Evolutionary conservation across 2,329 filamentous ascomycete genomes (phyloP), one percentile per base, ranked within the genome.

Genomic region (Trichoderma aggressivum): DNA sequence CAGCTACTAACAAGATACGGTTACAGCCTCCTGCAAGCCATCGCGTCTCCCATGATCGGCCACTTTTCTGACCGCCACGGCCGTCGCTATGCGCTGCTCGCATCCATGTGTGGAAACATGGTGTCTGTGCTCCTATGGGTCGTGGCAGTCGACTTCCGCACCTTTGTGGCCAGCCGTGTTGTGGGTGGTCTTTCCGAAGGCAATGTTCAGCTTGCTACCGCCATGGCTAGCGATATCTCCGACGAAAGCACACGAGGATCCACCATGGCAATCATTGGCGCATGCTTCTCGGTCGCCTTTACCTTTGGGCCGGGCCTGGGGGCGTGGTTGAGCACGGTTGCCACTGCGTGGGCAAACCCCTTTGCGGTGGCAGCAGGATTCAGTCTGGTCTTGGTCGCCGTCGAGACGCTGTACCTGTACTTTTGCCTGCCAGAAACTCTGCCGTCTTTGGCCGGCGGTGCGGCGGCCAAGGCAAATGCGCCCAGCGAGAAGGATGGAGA

Each of bases 271-370:
- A 86, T 99, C 69, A 95, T 99, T 32, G 96, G 96, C 72, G 94
- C 92, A 16, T 98, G 96, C 83, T 99, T 99, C 83, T 97, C 93
- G 73, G 91, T 99, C 75, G 96, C 96, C 21, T 99, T 99, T 80
- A 99, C 96, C 0, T 97, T 98, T 79, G 96, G 96, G 0, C 96
- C 96, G 0, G 94, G 94, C 11, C 87, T 99, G 8, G 96, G 96
- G 72, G 96, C 96, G 2, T 95, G 90, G 79, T 85, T 99, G 26
- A 92, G 93, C 74, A 91, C 88, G 65, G 89, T 97, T 73, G 89
- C 89, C 16, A 89, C 89, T 6, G 91, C 98, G 28, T 89, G 91
- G 3, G 91, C 91, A 30, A 99, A 99, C 79, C 96, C 96, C 0
- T 99, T 99, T 80, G 95, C 94, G 7, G 93, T 94, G 0, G 94